These are phyloP conservation scores for Seiridium unicorne DNA, from an alignment of 2,329 filamentous ascomycete species.

Conservation along the genomic window DNA sequence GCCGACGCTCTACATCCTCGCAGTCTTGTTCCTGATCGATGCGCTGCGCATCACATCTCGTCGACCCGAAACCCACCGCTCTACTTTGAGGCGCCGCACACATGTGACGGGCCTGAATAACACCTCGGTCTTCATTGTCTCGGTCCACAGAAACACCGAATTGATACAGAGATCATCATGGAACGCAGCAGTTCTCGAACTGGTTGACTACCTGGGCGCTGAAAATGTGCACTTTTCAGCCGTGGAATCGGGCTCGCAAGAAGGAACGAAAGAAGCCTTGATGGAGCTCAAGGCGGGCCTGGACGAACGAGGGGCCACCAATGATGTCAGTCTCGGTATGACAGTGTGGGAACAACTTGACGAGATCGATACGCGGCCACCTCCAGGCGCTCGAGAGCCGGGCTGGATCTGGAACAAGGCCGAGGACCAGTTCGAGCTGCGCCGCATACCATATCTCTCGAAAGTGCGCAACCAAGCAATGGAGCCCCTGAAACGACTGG, in stretches of 20 bases:
- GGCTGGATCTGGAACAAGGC: conserved; percentile 62
- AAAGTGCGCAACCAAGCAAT: conserved; percentile 62
- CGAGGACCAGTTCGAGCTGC: conserved; percentile 50
- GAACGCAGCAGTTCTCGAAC: conserved; percentile 55
- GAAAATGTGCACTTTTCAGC: conserved; percentile 65
- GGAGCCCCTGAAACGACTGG: conserved; percentile 52
- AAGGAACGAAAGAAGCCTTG: conserved; percentile 63
- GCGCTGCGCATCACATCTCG: conserved; percentile 25
- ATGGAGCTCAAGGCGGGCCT: conserved; percentile 53
- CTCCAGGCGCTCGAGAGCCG: conserved; percentile 33
- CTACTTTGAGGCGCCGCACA: conserved; percentile 14
- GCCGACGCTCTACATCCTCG: conserved; percentile 27
- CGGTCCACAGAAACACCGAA: conserved; percentile 67
- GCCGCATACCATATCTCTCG: conserved; percentile 69
- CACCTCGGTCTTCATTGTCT: conserved; percentile 59
- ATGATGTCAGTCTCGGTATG: conserved; percentile 57
- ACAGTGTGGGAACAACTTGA: conserved; percentile 53
- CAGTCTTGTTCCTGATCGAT: conserved; percentile 32
- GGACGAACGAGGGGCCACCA: conserved; percentile 46
- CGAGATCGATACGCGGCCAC: conserved; percentile 43
- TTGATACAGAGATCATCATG: conserved; percentile 57
- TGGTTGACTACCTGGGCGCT: conserved; percentile 55
- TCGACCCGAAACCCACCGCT: conserved; percentile 28
- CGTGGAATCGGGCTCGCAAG: conserved; percentile 67
- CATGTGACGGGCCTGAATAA: conserved; percentile 17